These are phyloP conservation scores for Maudiozyma humilis DNA, from an alignment of 1,139 yeast species.

Conservation along the genomic window DNA sequence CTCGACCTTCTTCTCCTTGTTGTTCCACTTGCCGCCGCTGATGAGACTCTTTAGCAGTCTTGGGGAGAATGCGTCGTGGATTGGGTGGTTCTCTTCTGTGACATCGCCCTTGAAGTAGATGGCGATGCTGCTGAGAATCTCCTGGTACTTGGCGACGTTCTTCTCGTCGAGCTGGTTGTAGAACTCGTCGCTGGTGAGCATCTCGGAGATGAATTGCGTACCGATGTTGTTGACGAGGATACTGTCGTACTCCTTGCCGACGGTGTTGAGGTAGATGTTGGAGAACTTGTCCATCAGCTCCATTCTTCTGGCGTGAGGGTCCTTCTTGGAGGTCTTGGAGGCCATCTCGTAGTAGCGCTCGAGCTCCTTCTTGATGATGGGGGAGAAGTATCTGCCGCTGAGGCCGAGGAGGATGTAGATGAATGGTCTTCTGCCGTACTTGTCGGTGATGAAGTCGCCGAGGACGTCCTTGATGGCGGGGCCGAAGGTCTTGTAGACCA, in stretches of 20 bases:
- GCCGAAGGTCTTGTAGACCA: constrained; percentile 64
- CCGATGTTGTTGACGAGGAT: constrained; percentile 67
- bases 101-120: constrained; percentile 62
- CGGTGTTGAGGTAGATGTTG: constrained; percentile 54
- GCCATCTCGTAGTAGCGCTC: constrained; percentile 58
- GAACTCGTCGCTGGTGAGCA: constrained; percentile 51
- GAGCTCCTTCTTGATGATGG: constrained; percentile 54
- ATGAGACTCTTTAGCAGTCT: constrained; percentile 72
- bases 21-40: constrained; percentile 77
- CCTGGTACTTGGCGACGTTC: constrained; percentile 37
- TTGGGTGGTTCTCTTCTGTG: constrained; percentile 55
- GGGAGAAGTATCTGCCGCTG: constrained; percentile 77
- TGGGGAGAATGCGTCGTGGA: constrained; percentile 65
- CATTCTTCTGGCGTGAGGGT: constrained; percentile 61
- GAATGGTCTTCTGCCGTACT: constrained; percentile 84
- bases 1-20: constrained; percentile 45
- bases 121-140: constrained; percentile 48
- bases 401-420: constrained; percentile 72
- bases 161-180: constrained; percentile 41
- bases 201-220: constrained; percentile 73
- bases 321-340: constrained; percentile 73
- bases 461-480: constrained; percentile 52
- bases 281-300: constrained; percentile 63
- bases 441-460: constrained; percentile 54
- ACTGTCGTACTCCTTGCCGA: constrained; percentile 41